Conservation (phyloP, 768 basidiomycete genomes). For the Termitomyces sp. region DNA sequence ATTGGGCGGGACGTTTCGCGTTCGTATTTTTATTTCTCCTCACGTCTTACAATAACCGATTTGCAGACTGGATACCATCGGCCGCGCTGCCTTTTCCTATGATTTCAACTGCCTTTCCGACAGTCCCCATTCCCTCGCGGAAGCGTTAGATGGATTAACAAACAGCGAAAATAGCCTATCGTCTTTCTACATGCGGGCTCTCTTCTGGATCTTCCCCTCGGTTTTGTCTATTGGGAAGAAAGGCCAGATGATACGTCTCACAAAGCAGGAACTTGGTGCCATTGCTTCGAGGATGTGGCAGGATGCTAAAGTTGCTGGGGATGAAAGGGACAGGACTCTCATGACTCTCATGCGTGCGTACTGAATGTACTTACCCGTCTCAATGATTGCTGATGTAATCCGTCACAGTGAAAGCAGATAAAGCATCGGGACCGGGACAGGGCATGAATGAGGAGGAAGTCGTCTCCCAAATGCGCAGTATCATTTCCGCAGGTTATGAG, state of each 20-base stretch:
- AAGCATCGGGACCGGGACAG: constrained; percentile 27
- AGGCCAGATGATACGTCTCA: constrained; percentile 50
- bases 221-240: constrained; percentile 53
- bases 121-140: constrained; percentile 40
- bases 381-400: neutral
- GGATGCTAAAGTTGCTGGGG: constrained; percentile 44
- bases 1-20: constrained; percentile 61
- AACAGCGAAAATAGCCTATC: constrained; percentile 53
- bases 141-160: constrained; percentile 54
- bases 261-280: constrained; percentile 48
- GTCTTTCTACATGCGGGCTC: constrained; percentile 59
- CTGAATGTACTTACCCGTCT: neutral
- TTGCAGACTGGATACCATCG: constrained; percentile 51
- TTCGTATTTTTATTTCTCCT: constrained; percentile 22
- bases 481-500: constrained; percentile 59
- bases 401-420: constrained; percentile 38
- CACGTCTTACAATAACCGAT: constrained; percentile 3
- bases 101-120: constrained; percentile 55
- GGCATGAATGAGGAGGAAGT: constrained; percentile 44
- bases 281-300: constrained; percentile 49
- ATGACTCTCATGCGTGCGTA: constrained; percentile 53
- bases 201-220: constrained; percentile 57
- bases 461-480: constrained; percentile 56
- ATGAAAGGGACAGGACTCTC: constrained; percentile 40
- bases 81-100: constrained; percentile 57